Conservation (phyloP, 352 stramenopile genomes). For the Pythium aristosporum region DNA sequence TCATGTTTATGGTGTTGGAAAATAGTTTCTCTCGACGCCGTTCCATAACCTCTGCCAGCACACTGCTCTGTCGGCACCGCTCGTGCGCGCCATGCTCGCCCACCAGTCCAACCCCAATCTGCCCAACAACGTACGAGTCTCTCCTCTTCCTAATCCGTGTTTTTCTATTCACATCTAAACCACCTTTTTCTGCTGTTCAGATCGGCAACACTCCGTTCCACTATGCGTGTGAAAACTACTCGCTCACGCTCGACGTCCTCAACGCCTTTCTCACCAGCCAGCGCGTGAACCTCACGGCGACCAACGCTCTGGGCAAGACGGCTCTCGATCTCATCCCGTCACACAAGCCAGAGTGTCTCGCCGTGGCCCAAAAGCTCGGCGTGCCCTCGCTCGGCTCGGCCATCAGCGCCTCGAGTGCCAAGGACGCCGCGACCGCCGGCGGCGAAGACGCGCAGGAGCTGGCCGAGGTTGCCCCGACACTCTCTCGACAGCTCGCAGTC, state of each 20-base stretch:
- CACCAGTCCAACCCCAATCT: conserved; percentile 69
- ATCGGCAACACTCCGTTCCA: conserved; percentile 77
- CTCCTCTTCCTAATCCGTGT: not conserved
- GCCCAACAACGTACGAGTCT: conserved; percentile 61
- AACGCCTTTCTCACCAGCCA: conserved; percentile 56
- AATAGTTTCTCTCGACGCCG: conserved; percentile 62
- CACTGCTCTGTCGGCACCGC: conserved; percentile 36
- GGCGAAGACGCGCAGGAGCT: conserved; percentile 69
- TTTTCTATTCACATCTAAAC: not conserved
- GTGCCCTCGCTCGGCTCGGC: conserved; percentile 37
- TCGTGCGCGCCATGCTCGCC: conserved; percentile 49
- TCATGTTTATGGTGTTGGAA: not conserved
- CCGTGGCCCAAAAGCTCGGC: conserved; percentile 52
- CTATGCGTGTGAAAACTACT: conserved; percentile 70
- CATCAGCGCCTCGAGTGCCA: conserved; percentile 6
- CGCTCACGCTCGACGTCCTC: conserved; percentile 55
- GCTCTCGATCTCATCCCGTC: conserved; percentile 61
- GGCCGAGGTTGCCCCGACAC: conserved; percentile 41
- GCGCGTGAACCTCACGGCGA: conserved; percentile 59
- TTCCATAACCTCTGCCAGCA: conserved; percentile 80
- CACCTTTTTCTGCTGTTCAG: conserved; percentile 25
- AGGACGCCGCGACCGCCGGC: conserved; percentile 36
- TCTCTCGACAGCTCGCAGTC: conserved; percentile 37
- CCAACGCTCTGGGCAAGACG: conserved; percentile 67
- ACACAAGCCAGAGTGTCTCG: conserved; percentile 59